Evolutionary conservation across 1,139 yeast genomes (phyloP), one percentile per base, ranked within the genome.

Genomic region (Lodderomyces theae): DNA sequence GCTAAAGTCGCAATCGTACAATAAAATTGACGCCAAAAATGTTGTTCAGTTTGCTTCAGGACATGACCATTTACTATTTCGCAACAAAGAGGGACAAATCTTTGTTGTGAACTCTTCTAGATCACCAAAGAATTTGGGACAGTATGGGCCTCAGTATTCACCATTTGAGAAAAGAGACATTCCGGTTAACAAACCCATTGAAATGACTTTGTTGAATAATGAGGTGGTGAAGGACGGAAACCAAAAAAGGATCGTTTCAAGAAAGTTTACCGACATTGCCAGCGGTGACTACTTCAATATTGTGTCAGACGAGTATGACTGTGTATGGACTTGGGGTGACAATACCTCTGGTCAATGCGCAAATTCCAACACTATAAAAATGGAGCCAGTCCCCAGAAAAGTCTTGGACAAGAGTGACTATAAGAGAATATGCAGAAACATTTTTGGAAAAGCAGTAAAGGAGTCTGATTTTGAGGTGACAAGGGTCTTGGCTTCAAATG

Each of bases 261-360:
- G 90, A 41, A 49, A 51, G 3, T 79, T 87, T 44, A 63, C 58
- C 6, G 69, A 77, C 50, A 74, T 90, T 37, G 87, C 95, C 1
- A 68, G 85, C 42, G 97, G 97, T 2, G 72, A 73, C 38, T 72
- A 69, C 57, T 96, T 88, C 62, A 79, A 88, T 7, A 57, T 89
- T 22, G 94, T 80, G 1, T 59, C 76, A 23, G 92, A 87, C 50
- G 52, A 65, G 2, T 56, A 69, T 18, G 94, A 92, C 12, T 70
- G 73, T 43, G 65, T 88, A 13, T 86, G 84, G 78, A 76, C 89
- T 1, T 90, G 95, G 79, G 98, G 98, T 23, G 78, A 78, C 45
- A 92, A 92, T 58, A 68, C 77, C 2, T 77, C 65, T 57, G 97
- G 98, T 18, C 92, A 92, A 56, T 71, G 94, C 46, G 96, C 90